Base-by-base conservation (phyloP, 257 asterid genomes). In the Salvia miltiorrhiza region DNA sequence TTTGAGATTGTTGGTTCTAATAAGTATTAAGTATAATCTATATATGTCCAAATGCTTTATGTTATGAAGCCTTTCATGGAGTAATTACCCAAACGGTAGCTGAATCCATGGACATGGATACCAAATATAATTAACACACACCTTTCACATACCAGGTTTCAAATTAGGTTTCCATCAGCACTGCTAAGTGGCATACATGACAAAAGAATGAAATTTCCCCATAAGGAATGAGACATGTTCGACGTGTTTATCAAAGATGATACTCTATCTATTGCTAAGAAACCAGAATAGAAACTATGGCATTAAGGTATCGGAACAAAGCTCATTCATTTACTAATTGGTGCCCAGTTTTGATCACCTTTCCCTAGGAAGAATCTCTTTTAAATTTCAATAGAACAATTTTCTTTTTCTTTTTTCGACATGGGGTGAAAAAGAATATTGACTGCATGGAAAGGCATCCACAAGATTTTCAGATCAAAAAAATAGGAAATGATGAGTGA, bases 161-260 rank as follows among this genome's bases (percentile, higher is more conserved):
- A 30, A 33, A 20, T 41, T 21, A 67, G 64, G 14, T 49, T 21
- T 63, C 61, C n/a, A 32, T 50, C 11, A 54, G 43, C 44, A 67
- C 55, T 41, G 50, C 24, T 32, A 65, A 40, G 4, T 68, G 44
- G 73, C 4, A 40, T 37, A 14, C 41, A 56, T 70, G 26, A 45
- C 30, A 26, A 4, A 26, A 26, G 24, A 56, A 64, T 66, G 67
- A 13, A 59, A 73, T n/a, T 41, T 43, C 26, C 69, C 68, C 23
- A 58, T 4, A 35, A 21, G 35, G 70, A 62, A 55, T 52, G 13
- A 43, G 55, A 39, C 63, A 7, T 50, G 67, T 28, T 57, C 20
- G 43, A n/a, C 11, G 11, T 54, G 30, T 58, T 50, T 67, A 62
- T 50, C 60, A 50, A 54, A 60, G 39, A 44, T 53, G 48, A 41